phyloP scores from a whole-genome alignment of 306 rosid species.

The Lathyrus sativus region DNA sequence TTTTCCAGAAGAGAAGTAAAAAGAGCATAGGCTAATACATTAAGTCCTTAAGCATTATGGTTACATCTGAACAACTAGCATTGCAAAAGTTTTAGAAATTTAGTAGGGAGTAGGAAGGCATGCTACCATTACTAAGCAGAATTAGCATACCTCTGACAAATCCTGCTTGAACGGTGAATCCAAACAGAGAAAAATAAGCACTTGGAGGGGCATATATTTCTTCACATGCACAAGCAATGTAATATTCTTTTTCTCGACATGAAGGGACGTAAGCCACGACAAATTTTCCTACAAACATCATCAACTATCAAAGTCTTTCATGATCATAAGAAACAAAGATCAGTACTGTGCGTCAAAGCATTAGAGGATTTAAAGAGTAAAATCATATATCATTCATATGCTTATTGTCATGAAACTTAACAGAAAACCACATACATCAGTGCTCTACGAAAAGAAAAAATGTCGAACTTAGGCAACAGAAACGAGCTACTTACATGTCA shows the following conservation, averaged over 20 bases:
- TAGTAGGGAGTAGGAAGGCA: slow-evolving; percentile 22
- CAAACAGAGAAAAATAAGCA: slow-evolving; percentile 90
- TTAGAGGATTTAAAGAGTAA: slow-evolving; percentile 20
- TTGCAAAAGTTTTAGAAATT: slow-evolving; percentile 2
- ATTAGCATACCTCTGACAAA: slow-evolving; percentile 73
- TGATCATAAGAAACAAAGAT: slow-evolving; percentile 34
- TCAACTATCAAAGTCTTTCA: slow-evolving; percentile 35
- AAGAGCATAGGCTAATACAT: slow-evolving; percentile 3
- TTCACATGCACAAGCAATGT: slow-evolving; percentile 91
- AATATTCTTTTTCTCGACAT: slow-evolving; percentile 89
- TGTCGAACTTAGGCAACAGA: neutral
- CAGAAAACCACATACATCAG: neutral
- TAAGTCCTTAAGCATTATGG: neutral
- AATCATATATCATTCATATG: slow-evolving; percentile 21
- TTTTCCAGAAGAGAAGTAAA: slow-evolving; percentile 4
- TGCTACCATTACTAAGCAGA: slow-evolving; percentile 1
- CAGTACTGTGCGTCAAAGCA: slow-evolving; percentile 24
- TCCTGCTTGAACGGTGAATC: slow-evolving; percentile 83
- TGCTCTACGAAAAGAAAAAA: slow-evolving; percentile 2
- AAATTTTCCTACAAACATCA: slow-evolving; percentile 69
- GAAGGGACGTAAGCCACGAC: slow-evolving; percentile 81
- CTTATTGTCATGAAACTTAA: slow-evolving; percentile 7
- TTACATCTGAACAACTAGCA: slow-evolving; percentile 1
- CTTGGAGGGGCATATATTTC: slow-evolving; percentile 95
- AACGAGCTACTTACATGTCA: slow-evolving; percentile 4